These are phyloP conservation scores for Aspergillus homomorphus DNA, from an alignment of 495 filamentous ascomycete species.

Conservation along the genomic window DNA sequence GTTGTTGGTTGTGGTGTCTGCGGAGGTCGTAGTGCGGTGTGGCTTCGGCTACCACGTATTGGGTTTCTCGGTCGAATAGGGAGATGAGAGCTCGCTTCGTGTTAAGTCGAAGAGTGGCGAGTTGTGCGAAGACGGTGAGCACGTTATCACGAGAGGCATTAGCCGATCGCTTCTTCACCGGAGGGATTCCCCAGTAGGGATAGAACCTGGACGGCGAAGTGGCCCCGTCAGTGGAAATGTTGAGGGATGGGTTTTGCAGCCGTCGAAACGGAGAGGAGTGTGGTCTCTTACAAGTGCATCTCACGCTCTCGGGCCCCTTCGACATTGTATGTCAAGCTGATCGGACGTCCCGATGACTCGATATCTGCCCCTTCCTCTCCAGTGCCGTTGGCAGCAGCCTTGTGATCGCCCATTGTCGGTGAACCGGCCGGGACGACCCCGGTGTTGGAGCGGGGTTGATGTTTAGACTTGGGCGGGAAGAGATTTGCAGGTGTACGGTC, in stretches of 20 bases:
- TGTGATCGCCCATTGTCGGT: background rate
- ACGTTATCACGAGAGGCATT: slow-evolving; percentile 9
- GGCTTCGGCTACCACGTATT: slow-evolving; percentile 50
- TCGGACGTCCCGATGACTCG: background rate
- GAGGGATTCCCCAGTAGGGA: slow-evolving; percentile 11
- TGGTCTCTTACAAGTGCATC: slow-evolving; percentile 7
- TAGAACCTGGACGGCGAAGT: slow-evolving; percentile 2
- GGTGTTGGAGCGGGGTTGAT: background rate
- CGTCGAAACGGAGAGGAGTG: background rate
- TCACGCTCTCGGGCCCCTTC: slow-evolving; percentile 13
- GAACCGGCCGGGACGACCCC: background rate
- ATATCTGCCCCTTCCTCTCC: background rate
- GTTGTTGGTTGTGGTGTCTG: slow-evolving; percentile 16
- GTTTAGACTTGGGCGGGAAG: background rate
- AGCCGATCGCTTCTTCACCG: background rate
- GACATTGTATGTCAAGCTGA: slow-evolving; percentile 6
- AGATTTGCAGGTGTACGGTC: background rate
- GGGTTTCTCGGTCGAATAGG: slow-evolving; percentile 29
- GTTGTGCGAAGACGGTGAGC: slow-evolving; percentile 10
- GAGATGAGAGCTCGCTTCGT: slow-evolving; percentile 11
- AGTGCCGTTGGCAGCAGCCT: background rate
- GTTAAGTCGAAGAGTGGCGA: slow-evolving; percentile 7
- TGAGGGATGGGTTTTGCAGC: background rate
- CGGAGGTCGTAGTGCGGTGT: slow-evolving; percentile 41
- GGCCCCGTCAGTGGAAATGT: background rate